Evolutionary conservation across 2,329 filamentous ascomycete genomes (phyloP).

Genomic region (Alternaria gansuensis): DNA sequence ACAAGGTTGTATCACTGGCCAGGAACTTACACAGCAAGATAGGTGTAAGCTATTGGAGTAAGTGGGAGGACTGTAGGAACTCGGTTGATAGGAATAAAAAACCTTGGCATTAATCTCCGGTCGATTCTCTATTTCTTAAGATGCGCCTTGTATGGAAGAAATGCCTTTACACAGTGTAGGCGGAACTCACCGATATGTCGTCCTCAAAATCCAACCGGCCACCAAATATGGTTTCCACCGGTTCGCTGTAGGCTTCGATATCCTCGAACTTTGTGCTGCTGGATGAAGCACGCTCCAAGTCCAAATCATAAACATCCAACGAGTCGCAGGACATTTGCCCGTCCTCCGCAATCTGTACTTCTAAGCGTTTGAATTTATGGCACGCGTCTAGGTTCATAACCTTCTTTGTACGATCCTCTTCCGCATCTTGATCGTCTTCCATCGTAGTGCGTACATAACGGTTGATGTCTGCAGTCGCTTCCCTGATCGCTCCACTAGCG

Average conservation of each 20-base stretch:
- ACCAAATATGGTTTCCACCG: background rate
- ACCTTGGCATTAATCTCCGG: background rate
- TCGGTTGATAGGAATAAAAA: background rate
- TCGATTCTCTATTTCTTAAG: background rate
- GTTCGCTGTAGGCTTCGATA: constrained; percentile 12
- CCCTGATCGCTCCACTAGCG: constrained; percentile 10
- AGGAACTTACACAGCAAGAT: background rate
- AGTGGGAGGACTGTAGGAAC: background rate
- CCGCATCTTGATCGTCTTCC: background rate
- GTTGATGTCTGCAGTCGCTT: constrained; percentile 11
- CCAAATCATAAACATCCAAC: constrained; percentile 6
- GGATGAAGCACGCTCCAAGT: constrained; percentile 2
- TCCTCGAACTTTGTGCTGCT: constrained; percentile 16
- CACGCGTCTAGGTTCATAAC: constrained; percentile 6
- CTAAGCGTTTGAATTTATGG: constrained; percentile 9
- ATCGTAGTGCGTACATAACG: constrained; percentile 12
- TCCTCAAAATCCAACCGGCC: background rate
- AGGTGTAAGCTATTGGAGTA: background rate
- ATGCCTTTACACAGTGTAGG: constrained; percentile 3
- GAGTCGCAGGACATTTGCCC: background rate
- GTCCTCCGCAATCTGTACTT: constrained; percentile 6
- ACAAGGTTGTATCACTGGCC: constrained; percentile 1
- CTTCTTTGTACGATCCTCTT: background rate
- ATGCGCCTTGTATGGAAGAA: too few species aligned
- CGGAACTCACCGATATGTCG: too few species aligned